Conservation (phyloP, 2,329 filamentous ascomycete genomes). For the Pseudogymnoascus sp. region DNA sequence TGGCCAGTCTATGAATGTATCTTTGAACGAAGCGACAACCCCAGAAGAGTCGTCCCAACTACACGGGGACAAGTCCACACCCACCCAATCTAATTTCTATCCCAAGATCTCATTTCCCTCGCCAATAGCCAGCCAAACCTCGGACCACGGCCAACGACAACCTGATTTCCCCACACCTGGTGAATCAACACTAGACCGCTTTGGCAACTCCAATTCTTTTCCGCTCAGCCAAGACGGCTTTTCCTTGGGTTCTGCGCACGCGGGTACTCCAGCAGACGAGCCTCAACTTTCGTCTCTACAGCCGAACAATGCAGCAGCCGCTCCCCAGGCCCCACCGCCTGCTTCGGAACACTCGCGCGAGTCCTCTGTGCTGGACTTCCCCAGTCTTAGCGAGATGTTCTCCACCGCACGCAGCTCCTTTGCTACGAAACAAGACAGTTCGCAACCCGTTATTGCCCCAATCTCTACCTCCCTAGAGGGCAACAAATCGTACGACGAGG, state of each 20-base stretch:
- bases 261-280: neutral
- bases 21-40: neutral
- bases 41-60: neutral
- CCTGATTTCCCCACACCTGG: conserved; percentile 36
- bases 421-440: conserved; percentile 26
- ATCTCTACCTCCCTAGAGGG: conserved; percentile 8
- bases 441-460: conserved; percentile 15
- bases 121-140: conserved; percentile 35
- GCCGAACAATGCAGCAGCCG: neutral
- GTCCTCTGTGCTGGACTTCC: conserved; percentile 4
- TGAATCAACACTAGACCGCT: conserved; percentile 18
- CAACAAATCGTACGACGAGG: conserved; percentile 36
- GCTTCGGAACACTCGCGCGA: neutral
- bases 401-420: conserved; percentile 11
- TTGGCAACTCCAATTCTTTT: neutral
- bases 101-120: conserved; percentile 26
- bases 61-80: conserved; percentile 11
- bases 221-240: neutral
- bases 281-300: neutral
- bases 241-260: neutral
- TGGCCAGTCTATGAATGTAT: conserved; percentile 18
- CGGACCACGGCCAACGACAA: conserved; percentile 39
- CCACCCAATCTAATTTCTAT: conserved; percentile 17
- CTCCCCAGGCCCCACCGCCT: neutral
- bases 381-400: conserved; percentile 6